These are phyloP conservation scores for Penicillium sp. DNA, from an alignment of 2,329 filamentous ascomycete genomes.

Conservation along the genomic window DNA sequence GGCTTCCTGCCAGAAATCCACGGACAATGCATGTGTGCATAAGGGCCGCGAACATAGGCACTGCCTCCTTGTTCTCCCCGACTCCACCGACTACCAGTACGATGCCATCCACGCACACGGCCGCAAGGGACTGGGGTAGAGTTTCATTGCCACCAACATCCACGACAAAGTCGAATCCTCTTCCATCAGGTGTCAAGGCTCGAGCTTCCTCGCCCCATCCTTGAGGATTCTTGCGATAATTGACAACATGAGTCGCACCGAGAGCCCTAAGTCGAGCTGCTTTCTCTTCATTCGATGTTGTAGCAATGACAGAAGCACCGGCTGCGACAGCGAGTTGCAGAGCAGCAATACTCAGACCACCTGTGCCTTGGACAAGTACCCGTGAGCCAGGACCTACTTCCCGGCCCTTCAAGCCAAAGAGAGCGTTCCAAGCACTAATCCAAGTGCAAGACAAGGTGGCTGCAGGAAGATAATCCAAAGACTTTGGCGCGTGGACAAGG, in stretches of 20 bases:
- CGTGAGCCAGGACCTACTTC: too few relatives aligned
- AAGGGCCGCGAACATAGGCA: background rate
- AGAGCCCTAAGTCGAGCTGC: conserved; percentile 50
- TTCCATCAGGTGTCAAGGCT: too few relatives aligned
- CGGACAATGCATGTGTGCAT: background rate
- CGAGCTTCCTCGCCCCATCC: too few relatives aligned
- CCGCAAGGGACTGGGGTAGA: background rate
- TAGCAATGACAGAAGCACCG: conserved; percentile 58
- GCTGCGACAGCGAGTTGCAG: conserved; percentile 41
- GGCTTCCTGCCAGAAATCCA: background rate
- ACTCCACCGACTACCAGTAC: background rate
- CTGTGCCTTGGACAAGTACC: too few relatives aligned
- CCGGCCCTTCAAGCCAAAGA: too few relatives aligned
- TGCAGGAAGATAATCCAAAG: too few relatives aligned
- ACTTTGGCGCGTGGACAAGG: too few relatives aligned
- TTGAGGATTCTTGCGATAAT: too few relatives aligned
- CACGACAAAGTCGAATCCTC: background rate
- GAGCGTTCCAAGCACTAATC: too few relatives aligned
- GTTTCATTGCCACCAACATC: background rate
- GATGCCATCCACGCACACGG: background rate
- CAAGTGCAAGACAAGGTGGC: too few relatives aligned
- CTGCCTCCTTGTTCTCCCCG: background rate
- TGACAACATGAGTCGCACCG: conserved; percentile 57
- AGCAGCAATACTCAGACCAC: too few relatives aligned
- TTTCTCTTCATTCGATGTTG: conserved; percentile 54